Evolutionary conservation across 805 yeast species (phyloP).

Genomic region (Schwanniomyces yamadae): DNA sequence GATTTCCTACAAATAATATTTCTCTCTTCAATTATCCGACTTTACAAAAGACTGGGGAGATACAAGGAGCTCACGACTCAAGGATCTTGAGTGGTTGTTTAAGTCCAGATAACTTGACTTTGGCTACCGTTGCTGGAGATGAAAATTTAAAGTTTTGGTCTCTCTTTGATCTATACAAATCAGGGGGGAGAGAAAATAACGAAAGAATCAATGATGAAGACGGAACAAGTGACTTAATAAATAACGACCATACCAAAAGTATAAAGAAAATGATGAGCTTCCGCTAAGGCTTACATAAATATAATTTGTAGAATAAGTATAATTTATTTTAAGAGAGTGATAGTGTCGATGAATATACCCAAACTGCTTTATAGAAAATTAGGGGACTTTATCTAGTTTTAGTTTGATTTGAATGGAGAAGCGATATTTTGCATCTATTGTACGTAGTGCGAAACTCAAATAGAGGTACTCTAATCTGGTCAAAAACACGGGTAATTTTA

Average conservation of each 20-base stretch:
- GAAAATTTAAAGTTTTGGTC: slow-evolving; percentile 96
- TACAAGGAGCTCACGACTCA: slow-evolving; percentile 83
- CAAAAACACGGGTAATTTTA: no score
- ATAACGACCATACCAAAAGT: slow-evolving; percentile 18
- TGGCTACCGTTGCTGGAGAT: slow-evolving; percentile 95
- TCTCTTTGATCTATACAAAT: slow-evolving; percentile 60
- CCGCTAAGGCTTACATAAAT: slow-evolving; percentile 11
- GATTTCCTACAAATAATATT: slow-evolving; percentile 84
- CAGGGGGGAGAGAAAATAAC: slow-evolving; percentile 18
- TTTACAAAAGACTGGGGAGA: slow-evolving; percentile 83
- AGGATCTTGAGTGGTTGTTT: slow-evolving; percentile 79
- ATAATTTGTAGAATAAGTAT: no score
- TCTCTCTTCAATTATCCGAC: slow-evolving; percentile 84
- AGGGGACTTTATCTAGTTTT: no score
- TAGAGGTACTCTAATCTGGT: no score
- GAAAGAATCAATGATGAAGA: slow-evolving; percentile 15
- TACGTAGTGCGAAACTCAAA: no score
- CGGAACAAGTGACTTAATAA: slow-evolving; percentile 10
- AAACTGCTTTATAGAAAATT: no score
- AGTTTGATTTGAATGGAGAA: no score
- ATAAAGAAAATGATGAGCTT: slow-evolving; percentile 28
- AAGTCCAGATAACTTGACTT: slow-evolving; percentile 85
- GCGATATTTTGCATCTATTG: no score
- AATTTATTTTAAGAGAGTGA: no score
- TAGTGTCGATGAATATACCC: no score